Evolutionary conservation across 352 stramenopile species (phyloP).

Genomic region (Globisporangium orthogonon): DNA sequence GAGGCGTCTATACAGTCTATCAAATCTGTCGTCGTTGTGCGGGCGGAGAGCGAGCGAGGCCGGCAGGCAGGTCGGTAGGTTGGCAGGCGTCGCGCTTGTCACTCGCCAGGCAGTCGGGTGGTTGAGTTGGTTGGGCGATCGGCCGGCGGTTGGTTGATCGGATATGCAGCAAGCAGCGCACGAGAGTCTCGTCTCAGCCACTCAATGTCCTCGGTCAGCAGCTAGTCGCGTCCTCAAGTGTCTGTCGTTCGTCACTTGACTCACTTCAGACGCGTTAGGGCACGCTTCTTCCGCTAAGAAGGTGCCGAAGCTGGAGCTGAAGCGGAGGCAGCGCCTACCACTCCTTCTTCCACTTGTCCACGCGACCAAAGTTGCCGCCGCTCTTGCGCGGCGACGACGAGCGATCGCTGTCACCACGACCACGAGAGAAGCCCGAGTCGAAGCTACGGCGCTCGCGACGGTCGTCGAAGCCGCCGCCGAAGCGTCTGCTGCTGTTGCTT

Average conservation of each 20-base stretch:
- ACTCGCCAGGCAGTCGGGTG: constrained; percentile 4
- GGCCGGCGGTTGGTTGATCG: neutral
- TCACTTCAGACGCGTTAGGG: neutral
- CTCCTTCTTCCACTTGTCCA: constrained; percentile 21
- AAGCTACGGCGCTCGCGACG: constrained; percentile 20
- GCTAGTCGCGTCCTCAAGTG: no score
- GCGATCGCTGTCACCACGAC: constrained; percentile 14
- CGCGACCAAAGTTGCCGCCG: constrained; percentile 22
- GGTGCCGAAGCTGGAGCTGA: neutral
- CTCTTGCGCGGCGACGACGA: constrained; percentile 9
- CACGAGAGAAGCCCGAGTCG: constrained; percentile 40
- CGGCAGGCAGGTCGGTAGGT: neutral
- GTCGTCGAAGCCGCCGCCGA: constrained; percentile 15
- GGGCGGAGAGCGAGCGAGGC: no score
- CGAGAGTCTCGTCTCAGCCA: neutral
- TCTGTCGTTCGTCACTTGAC: neutral
- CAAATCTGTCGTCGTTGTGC: constrained; percentile 3
- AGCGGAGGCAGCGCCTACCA: constrained; percentile 10
- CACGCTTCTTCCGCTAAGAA: neutral
- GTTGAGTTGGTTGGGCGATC: neutral
- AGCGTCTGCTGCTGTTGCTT: constrained; percentile 16
- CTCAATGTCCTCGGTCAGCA: neutral
- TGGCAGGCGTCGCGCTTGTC: constrained; percentile 4
- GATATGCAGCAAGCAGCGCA: neutral
- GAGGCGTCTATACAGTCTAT: constrained; percentile 12